Base-by-base conservation (phyloP, 1,284 basidiomycete genomes). In the Xanthoconium separans region DNA sequence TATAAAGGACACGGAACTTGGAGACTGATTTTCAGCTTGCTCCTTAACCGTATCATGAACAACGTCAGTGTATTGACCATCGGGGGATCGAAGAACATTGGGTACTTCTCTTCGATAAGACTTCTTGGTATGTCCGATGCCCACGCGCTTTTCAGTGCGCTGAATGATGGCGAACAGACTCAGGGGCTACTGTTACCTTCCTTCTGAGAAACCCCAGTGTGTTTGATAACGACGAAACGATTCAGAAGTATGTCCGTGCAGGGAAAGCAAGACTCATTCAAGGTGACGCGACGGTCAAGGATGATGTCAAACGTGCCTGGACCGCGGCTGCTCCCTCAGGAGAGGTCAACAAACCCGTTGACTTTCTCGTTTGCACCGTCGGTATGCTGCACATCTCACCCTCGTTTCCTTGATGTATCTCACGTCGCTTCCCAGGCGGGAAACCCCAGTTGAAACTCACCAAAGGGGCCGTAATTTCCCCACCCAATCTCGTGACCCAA, bases 41-140 rank as follows among this genome's bases (percentile, higher is more conserved):
- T 20, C 42, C 36, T 34, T n/a, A 9, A 42, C 43, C 44, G 27
- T 27, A 10, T 15, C 54, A 70, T 71, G 70, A 43, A 66, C 44
- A 51, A 55, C 43, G 36, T 49, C 48, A 75, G 72, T 57, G 71
- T 75, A 29, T 63, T 82, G 51, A 67, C 74, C 15, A 72, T 87
- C n/a, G 85, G 85, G 40, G 84, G 75, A 8, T 87, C 85, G 11
- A 76, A 77, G 49, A 84, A 85, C 67, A 83, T 85, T 56, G 85
- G 84, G 4, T 86, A 85, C 69, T 72, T 73, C 55, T 65, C 84
- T 40, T 70, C 79, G 2, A 45, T 79, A 30, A 68, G 81, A 16
- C 71, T 87, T 2, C 73, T 85, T 27, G 70, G 82, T 84, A 58
- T n/a, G 60, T 48, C n/a, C 30, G 3, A 13, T n/a, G 6, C 10